These are phyloP conservation scores for Symbiodinium natans DNA, from an alignment of 73 alveolate species.

Conservation along the genomic window DNA sequence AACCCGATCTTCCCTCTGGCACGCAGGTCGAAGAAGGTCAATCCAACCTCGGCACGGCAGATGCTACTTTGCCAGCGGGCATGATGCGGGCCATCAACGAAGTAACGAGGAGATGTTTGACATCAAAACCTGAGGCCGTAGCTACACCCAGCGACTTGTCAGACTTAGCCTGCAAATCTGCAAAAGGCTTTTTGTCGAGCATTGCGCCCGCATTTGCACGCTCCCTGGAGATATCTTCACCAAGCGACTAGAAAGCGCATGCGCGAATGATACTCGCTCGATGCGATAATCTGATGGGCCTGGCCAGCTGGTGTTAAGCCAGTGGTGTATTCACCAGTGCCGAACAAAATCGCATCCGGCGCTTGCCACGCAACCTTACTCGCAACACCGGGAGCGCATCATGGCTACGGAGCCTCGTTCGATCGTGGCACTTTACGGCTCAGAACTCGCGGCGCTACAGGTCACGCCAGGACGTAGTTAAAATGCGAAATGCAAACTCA, in stretches of 20 bases:
- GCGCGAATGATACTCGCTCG: neutral
- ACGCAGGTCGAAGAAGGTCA: conserved; percentile 72
- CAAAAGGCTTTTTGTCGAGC: neutral
- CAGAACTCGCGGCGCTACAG: no score
- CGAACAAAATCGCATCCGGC: conserved; percentile 45
- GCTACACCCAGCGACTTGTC: conserved; percentile 70
- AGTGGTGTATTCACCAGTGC: conserved; percentile 91
- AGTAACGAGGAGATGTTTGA: neutral
- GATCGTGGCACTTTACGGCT: no score
- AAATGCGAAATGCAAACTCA: neutral
- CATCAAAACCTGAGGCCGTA: neutral
- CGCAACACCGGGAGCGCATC: no score
- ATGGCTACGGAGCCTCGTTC: no score
- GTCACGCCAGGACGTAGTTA: neutral
- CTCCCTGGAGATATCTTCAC: neutral
- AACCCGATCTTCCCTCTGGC: conserved; percentile 45
- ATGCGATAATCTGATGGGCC: neutral
- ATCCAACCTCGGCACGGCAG: neutral
- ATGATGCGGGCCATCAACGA: neutral
- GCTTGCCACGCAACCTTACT: conserved; percentile 20
- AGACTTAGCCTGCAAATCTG: conserved; percentile 13
- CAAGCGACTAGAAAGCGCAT: neutral
- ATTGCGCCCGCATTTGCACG: no score
- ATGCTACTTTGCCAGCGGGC: neutral
- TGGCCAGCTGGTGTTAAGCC: conserved; percentile 71